A percentile compares a stretch with the other conserved stretches of the same genome.
These are phyloP conservation scores for Populus tremula DNA, from an alignment of 345 rosid species.

Conservation along the genomic window DNA sequence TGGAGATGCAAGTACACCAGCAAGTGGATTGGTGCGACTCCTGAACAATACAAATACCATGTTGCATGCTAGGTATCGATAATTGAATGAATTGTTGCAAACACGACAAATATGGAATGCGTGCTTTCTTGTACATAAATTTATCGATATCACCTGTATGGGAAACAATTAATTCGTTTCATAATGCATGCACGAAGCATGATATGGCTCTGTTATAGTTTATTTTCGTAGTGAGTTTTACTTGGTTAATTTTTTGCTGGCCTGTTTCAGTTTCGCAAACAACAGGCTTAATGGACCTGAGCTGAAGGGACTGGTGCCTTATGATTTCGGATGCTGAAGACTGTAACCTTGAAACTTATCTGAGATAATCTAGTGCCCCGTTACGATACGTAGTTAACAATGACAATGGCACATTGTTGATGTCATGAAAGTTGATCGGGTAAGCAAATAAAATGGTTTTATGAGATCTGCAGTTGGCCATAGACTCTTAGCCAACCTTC, in stretches of 20 bases:
- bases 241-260: background rate
- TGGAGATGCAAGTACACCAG: background rate
- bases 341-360: background rate
- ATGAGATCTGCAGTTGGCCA: background rate
- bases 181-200: background rate
- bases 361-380: background rate
- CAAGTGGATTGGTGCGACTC: background rate
- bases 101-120: background rate
- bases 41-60: background rate
- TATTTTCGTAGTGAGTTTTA: background rate
- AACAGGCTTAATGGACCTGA: constrained; percentile 69
- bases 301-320: constrained; percentile 63
- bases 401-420: background rate
- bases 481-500: background rate
- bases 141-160: background rate
- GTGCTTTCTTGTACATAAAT: background rate
- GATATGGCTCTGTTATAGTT: background rate
- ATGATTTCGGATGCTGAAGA: constrained; percentile 67
- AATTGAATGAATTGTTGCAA: background rate
- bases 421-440: background rate
- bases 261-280: constrained; percentile 43
- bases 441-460: constrained; percentile 11
- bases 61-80: background rate
- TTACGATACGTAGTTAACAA: constrained; percentile 3
- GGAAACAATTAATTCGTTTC: background rate